A percentile compares a stretch with the other conserved stretches of the same genome.
These are phyloP conservation scores for Leptographium procerum DNA, from an alignment of 2,329 filamentous ascomycete genomes.

Conservation along the genomic window DNA sequence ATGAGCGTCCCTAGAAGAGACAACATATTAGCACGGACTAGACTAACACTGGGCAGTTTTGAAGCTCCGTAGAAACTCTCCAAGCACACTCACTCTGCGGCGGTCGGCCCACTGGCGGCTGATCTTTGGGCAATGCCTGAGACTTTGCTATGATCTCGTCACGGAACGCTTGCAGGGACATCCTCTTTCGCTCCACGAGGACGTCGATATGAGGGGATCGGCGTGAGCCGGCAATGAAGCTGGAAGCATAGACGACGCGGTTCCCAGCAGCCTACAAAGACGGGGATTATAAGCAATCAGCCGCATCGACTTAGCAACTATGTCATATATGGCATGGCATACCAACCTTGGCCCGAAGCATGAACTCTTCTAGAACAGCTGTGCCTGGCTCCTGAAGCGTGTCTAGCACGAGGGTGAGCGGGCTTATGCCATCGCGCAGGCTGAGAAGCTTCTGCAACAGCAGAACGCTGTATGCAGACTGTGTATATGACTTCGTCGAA, in stretches of 20 bases:
- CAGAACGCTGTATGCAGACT: constrained; percentile 16
- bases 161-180: constrained; percentile 42
- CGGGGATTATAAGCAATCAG: no score
- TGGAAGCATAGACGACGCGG: constrained; percentile 62
- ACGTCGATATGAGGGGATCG: constrained; percentile 53
- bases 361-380: constrained; percentile 62
- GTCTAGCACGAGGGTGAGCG: constrained; percentile 28
- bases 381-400: constrained; percentile 69
- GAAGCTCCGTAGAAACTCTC: no score
- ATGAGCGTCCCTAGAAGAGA: constrained; percentile 53
- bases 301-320: no score
- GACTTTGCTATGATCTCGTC: constrained; percentile 48
- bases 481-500: constrained; percentile 13
- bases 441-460: constrained; percentile 18
- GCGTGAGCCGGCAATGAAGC: constrained; percentile 54
- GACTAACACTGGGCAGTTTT: neutral
- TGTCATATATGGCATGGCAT: no score
- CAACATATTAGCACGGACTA: neutral
- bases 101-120: constrained; percentile 10
- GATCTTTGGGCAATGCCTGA: constrained; percentile 14
- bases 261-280: constrained; percentile 45
- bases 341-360: constrained; percentile 59
- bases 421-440: constrained; percentile 23
- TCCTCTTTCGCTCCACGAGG: constrained; percentile 54
- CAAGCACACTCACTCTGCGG: constrained; percentile 10